Percentiles rank a stretch among this genome's conserved stretches.
Evolutionary conservation across 805 yeast genomes (phyloP).

Genomic region (Cyberlindnera xishuangbannaensis): DNA sequence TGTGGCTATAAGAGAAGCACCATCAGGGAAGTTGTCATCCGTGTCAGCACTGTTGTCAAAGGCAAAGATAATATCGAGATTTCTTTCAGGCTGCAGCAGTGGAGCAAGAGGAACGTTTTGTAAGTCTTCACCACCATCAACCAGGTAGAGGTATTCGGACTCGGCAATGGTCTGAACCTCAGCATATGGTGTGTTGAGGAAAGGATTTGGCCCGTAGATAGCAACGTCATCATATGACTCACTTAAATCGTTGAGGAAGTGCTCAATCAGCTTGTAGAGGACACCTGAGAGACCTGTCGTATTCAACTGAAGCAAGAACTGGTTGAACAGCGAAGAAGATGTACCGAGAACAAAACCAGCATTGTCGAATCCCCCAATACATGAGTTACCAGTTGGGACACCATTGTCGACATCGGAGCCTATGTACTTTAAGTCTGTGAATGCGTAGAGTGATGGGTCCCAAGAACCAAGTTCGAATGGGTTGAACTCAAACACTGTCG

Average conservation of each 20-base stretch:
- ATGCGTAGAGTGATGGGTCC: conserved; percentile 69
- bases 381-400: conserved; percentile 34
- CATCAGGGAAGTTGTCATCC: conserved; percentile 57
- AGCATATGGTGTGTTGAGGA: conserved; percentile 38
- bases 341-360: conserved; percentile 80
- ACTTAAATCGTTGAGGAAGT: conserved; percentile 41
- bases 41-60: conserved; percentile 67
- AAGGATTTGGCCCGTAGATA: conserved; percentile 69
- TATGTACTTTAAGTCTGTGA: conserved; percentile 59
- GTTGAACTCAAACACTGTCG: conserved; percentile 59
- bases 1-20: conserved; percentile 50
- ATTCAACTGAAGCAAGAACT: conserved; percentile 59
- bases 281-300: conserved; percentile 44
- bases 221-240: conserved; percentile 60
- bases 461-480: conserved; percentile 82
- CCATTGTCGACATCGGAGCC: conserved; percentile 44
- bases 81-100: conserved; percentile 51
- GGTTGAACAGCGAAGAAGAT: conserved; percentile 76
- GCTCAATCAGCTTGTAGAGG: conserved; percentile 38
- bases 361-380: conserved; percentile 71
- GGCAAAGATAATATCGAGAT: conserved; percentile 60
- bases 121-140: conserved; percentile 68
- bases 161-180: conserved; percentile 32
- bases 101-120: conserved; percentile 65
- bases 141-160: conserved; percentile 43